Evolutionary conservation across 2,329 filamentous ascomycete species (phyloP), one percentile per base, ranked within the genome.

Genomic region (Claviceps purpurea): DNA sequence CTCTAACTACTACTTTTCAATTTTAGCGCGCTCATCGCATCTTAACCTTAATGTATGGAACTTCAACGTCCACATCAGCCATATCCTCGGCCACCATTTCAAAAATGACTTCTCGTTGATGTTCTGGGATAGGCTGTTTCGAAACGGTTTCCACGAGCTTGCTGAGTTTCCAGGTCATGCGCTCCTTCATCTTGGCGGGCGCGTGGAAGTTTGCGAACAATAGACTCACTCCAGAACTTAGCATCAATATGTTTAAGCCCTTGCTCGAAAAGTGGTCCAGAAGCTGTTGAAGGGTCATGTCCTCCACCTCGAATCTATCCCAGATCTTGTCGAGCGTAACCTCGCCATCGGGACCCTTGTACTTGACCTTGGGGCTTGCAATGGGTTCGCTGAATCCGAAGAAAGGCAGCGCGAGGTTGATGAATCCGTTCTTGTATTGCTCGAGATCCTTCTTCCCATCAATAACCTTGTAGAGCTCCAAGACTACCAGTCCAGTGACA

Each of bases 321-420:
- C 93, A 98, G 51, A 98, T 85, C 75, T 94, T 94, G 74, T 98
- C 93, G 61, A 98, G 82, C 24, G 77, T 81, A 18, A 95, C 87
- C 60, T 86, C 85, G 63, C 86, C 87, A 43, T 87, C 71, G 50
- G 84, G 84, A 22, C 89, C 86, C 64, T 82, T 74, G 72, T 97
- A 98, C 62, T 81, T 87, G 57, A 91, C 87, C 78, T 96, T 97
- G 34, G 90, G 89, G 60, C 89, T 95, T 5, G 84, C 83, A 61
- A 98, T 94, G 2, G 93, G 93, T 71, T 98, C 93, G 63, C 89
- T 95, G 78, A 98, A 98, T 41, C 91, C 91, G 61, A 98, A 95
- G 78, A 98, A 97, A 1, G 93, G 93, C 57, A 98, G 73, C 1
- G 93, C 93, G 59, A 98, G 73, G 72, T 98, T 98, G 71, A 97